Percentiles rank a stretch among this genome's conserved stretches.
Evolutionary conservation across 495 filamentous ascomycete species (phyloP).

Genomic region (Neurospora sp.): DNA sequence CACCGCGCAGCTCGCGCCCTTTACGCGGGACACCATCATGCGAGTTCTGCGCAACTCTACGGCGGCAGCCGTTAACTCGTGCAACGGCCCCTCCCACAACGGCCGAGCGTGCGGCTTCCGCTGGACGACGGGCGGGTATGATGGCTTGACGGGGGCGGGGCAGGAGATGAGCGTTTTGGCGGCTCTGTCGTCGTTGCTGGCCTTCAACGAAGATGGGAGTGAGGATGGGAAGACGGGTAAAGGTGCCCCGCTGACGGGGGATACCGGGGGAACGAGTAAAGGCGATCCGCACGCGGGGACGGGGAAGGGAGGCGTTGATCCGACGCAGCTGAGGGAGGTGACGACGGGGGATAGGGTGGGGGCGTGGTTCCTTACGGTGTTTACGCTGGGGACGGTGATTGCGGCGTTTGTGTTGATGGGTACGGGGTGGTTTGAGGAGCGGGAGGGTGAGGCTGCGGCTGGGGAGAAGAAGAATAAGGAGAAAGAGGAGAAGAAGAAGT

Average conservation of each 20-base stretch:
- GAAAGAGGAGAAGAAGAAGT: background rate
- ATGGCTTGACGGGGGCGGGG: slow-evolving; percentile 33
- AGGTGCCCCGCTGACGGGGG: background rate
- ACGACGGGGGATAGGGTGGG: slow-evolving; percentile 45
- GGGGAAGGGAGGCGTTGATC: slow-evolving; percentile 11
- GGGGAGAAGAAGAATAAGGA: background rate
- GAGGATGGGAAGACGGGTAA: background rate
- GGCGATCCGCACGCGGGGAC: slow-evolving; percentile 49
- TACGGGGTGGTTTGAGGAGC: background rate
- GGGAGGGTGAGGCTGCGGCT: background rate
- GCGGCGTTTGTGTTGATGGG: slow-evolving; percentile 24
- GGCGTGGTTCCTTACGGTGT: slow-evolving; percentile 45
- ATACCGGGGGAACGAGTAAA: slow-evolving; percentile 48
- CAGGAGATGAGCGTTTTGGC: slow-evolving; percentile 51
- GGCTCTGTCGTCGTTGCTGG: slow-evolving; percentile 36
- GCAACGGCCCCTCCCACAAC: slow-evolving; percentile 41
- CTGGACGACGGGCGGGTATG: slow-evolving; percentile 7
- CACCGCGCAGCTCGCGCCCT: slow-evolving; percentile 57
- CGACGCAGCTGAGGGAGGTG: slow-evolving; percentile 24
- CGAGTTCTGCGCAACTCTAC: slow-evolving; percentile 49
- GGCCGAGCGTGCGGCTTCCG: slow-evolving; percentile 50
- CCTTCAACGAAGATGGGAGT: slow-evolving; percentile 1
- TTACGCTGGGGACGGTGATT: slow-evolving; percentile 19
- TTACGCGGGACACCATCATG: slow-evolving; percentile 46
- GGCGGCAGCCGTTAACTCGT: slow-evolving; percentile 51